Base-by-base conservation (phyloP, 169 alveolate species). In the Plasmodium inui region DNA sequence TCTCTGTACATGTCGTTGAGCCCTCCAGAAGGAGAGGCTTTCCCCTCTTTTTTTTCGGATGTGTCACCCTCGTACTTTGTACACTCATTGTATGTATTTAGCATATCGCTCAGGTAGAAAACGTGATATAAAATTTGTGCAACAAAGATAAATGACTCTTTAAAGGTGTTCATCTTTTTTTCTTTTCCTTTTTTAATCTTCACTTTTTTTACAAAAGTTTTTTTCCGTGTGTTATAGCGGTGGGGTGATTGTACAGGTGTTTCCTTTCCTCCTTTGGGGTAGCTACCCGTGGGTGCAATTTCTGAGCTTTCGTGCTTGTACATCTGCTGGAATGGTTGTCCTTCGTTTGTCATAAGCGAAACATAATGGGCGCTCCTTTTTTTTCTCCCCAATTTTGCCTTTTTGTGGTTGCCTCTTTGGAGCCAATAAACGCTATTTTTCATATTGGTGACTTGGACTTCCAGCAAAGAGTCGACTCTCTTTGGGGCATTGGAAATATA, bases 401-500 rank as follows among this genome's bases (percentile, higher is more conserved):
- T 32, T 78, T 12, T 32, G 1, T 12, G 9, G 12, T 32, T 88
- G 37, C 37, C 72, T 55, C 39, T 78, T 89, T 89, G 79, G 26
- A 89, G 53, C 94, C 94, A 89, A 79, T 61, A 89, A 70, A 89
- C 57, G 32, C 61, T 80, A 26, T 89, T 79, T 41, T 89, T 89
- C 89, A 89, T 46, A 41, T 79, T 89, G 19, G 55, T 28, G 1
- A 57, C 73, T 89, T 89, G 94, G 2, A 73, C 44, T 79, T 89
- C 89, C 55, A 89, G 53, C 34, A 89, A 19, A n/a, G 86, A 9
- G 17, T 79, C 89, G 12, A 89, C 22, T 44, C 55, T 50, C 71
- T 73, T 89, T 19, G 71, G 71, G 14, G 73, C 57, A 89, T 89
- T 89, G 14, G 94, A 89, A 55, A 89, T 46, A 34, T 79, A 89